Base-by-base conservation (phyloP, 768 basidiomycete species). In the Xerocomus brunneocitrinus region DNA sequence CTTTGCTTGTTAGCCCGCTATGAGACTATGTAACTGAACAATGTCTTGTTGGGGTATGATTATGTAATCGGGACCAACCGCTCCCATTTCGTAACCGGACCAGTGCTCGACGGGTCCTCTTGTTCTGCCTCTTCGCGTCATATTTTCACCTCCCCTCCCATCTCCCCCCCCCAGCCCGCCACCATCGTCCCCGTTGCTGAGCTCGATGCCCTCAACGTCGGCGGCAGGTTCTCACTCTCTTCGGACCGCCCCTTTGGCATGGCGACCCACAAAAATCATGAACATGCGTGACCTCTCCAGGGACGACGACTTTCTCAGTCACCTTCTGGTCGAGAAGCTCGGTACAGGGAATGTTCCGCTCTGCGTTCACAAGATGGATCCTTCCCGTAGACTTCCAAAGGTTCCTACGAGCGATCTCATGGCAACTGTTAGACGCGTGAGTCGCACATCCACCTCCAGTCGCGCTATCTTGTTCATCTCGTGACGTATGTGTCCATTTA, bases 271-370 rank as follows among this genome's bases (percentile, higher is more conserved):
- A 46, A 91, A 88, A 77, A 85, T 89, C 62, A 92, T 92, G 89
- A 89, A 89, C 74, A 87, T 89, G 79, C 81, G 81, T 71, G 91
- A 93, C 81, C 81, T 93, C 56, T 88, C 90, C 64, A 84, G 82
- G 70, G 91, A 93, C 73, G 91, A 93, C 69, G 91, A 93, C 73
- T 92, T 91, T 69, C 84, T 93, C 67, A 88, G 86, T 64, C 88
- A 92, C 73, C 79, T 93, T 36, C 82, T 93, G 53, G 88, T 93
- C 57, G 90, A 93, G 74, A 91, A 91, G 62, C 81, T 93, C 32
- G 90, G 91, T 41, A 89, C 89, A 3, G 87, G 87, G 31, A 71
- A 63, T 35, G 85, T 86, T 8, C 90, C 91, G n/a, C 78, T 93
- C 49, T 79, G 85, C 52, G 91, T 93, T 13, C 90, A 93, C 76